Evolutionary conservation across 148 eudicot species (phyloP), one percentile per base, ranked within the genome.

Genomic region (Oxyria digyna): DNA sequence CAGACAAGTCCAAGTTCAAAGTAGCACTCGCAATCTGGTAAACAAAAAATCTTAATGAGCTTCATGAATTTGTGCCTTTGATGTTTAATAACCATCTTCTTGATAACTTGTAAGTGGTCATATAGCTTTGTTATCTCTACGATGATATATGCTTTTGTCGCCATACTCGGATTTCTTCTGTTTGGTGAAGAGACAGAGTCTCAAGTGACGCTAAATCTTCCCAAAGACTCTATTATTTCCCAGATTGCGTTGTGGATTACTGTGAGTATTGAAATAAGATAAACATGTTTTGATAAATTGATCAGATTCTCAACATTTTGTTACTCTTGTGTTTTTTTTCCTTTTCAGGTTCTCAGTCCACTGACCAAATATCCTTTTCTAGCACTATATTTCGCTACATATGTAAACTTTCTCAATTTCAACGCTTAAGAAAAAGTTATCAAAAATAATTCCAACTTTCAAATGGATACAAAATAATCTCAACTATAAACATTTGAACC

Each of bases 171-270:
- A 42, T 93, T 77, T 69, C 98, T 89, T 71, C 85, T 93, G 89
- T 93, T 89, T 71, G 98, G 96, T 32, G 81, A 89, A 73, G 76
- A 66, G 66, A 89, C 98, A 3, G 40, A 74, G 48, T 77, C 95
- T 24, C 96, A 89, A 78, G 78, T 93, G 71, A 93, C 96, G 18
- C 83, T 93, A 54, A 93, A 93, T 75, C 68, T 93, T 78, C 96
- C 98, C 45, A 54, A 67, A 3, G 62, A 86, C 79, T 62, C 84
- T 1, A 17, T 83, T 72, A 74, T 80, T 70, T 83, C 96, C 18
- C 83, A 81, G 72, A 69, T 89, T 49, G 91, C 96, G 11, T 41
- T 93, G 46, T 83, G 88, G 88, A 81, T 88, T 65, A 87, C 91
- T 0, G 98, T 92, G 62, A 81, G 90, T 79, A 35, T 21, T 57